phyloP scores from a whole-genome alignment of 2,329 filamentous ascomycete genomes.

The Fusarium poae region DNA sequence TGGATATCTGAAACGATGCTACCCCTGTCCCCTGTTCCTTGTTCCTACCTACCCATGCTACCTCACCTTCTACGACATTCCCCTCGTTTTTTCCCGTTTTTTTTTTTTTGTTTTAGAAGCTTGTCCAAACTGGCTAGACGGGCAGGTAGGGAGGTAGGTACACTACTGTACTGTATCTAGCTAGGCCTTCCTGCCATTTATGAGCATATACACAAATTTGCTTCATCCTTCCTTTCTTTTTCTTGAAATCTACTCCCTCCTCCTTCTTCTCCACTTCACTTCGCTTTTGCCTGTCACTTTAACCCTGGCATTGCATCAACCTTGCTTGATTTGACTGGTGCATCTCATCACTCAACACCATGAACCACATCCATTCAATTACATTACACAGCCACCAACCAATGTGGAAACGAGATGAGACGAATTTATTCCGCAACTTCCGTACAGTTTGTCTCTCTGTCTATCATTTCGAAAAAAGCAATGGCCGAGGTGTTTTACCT shows the following conservation, averaged over 20 bases:
- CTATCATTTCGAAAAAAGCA: slow-evolving; percentile 2
- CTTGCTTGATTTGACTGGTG: slow-evolving; percentile 2
- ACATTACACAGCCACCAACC: slow-evolving; percentile 31
- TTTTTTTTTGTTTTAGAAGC: slow-evolving; percentile 19
- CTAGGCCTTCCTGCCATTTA: slow-evolving; percentile 10
- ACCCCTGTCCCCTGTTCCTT: slow-evolving; percentile 7
- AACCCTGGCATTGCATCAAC: slow-evolving; percentile 10
- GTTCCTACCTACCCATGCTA: slow-evolving; percentile 9
- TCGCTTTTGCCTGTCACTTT: slow-evolving; percentile 10
- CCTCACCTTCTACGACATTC: slow-evolving; percentile 18
- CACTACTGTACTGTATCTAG: not conserved
- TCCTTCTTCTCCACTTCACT: slow-evolving; percentile 16
- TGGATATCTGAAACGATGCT: slow-evolving; percentile 39
- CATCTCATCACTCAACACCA: slow-evolving; percentile 7
- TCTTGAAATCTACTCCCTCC: not conserved
- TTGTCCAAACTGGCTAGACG: slow-evolving; percentile 17
- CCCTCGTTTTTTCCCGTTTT: slow-evolving; percentile 32
- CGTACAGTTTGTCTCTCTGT: not conserved
- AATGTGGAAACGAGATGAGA: slow-evolving; percentile 7
- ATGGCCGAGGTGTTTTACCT: not conserved
- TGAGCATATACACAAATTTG: slow-evolving; percentile 1
- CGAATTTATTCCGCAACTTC: slow-evolving; percentile 5
- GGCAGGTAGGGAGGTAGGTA: not conserved
- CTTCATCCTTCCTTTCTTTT: slow-evolving; percentile 17
- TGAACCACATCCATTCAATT: slow-evolving; percentile 9